Conservation (phyloP, 495 filamentous ascomycete species). For the Neurospora intermedia region DNA sequence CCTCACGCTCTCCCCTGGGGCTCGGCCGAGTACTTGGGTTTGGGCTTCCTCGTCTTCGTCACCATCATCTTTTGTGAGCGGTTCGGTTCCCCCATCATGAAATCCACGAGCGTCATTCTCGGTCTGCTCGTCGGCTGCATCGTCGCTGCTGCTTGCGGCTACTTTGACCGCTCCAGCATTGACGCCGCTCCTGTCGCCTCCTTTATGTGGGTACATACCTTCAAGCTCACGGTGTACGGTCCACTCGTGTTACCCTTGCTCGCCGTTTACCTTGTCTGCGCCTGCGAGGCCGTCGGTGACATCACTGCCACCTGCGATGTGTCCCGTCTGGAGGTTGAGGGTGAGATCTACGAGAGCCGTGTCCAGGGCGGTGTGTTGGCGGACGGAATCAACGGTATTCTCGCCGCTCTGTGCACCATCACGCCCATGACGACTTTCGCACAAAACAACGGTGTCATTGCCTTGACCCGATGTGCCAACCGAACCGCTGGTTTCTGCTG, state of each 20-base stretch:
- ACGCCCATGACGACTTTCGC: conserved; percentile 69
- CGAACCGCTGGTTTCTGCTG: conserved; percentile 69
- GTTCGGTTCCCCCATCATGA: conserved; percentile 65
- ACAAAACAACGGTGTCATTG: conserved; percentile 90
- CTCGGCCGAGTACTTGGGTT: conserved; percentile 73
- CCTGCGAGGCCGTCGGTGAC: conserved; percentile 83
- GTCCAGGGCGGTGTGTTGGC: conserved; percentile 85
- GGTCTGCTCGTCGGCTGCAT: conserved; percentile 81
- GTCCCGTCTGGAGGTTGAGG: conserved; percentile 72
- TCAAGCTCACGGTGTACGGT: conserved; percentile 68
- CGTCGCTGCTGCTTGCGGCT: conserved; percentile 72
- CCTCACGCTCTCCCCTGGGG: conserved; percentile 85
- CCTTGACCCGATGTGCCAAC: conserved; percentile 81
- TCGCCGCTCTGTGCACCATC: conserved; percentile 76
- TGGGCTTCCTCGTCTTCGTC: conserved; percentile 85
- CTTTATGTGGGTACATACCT: conserved; percentile 88
- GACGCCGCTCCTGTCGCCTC: conserved; percentile 60
- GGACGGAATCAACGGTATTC: conserved; percentile 71
- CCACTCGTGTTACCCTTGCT: conserved; percentile 76
- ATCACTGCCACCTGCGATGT: conserved; percentile 72
- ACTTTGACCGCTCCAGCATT: conserved; percentile 66
- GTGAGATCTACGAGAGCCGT: conserved; percentile 69
- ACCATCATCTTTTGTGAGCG: conserved; percentile 79
- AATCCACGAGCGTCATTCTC: conserved; percentile 61
- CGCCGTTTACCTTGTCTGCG: conserved; percentile 78